These are phyloP conservation scores for Thelephora terrestris DNA, from an alignment of 1,284 basidiomycete species.

Conservation along the genomic window DNA sequence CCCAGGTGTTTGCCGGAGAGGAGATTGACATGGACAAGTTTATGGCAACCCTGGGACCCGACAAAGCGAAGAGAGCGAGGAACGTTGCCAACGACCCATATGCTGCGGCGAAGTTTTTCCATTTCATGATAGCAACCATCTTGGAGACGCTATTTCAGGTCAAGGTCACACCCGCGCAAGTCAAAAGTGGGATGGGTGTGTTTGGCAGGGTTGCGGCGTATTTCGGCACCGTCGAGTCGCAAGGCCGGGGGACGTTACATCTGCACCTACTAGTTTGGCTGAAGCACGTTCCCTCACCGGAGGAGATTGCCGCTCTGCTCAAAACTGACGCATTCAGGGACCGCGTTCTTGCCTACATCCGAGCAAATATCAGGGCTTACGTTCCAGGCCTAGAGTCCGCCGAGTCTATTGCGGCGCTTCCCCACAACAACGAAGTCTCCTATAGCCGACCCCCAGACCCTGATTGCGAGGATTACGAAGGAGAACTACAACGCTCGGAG, in stretches of 20 bases:
- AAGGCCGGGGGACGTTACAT: conserved; percentile 21
- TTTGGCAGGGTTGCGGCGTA: conserved; percentile 19
- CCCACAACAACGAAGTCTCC: conserved; percentile 15
- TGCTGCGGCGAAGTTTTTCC: conserved; percentile 28
- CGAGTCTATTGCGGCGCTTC: conserved; percentile 8
- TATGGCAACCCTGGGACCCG: conserved; percentile 16
- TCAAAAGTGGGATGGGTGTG: conserved; percentile 13
- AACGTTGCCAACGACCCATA: conserved; percentile 30
- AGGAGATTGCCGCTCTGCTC: conserved; percentile 18
- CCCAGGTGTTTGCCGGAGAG: conserved; percentile 28
- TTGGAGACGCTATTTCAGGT: conserved; percentile 27
- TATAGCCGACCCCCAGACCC: conserved; percentile 15
- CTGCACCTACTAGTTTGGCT: conserved; percentile 22
- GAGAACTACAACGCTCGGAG: conserved; percentile 6
- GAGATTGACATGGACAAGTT: conserved; percentile 29
- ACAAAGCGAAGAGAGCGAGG: conserved; percentile 12
- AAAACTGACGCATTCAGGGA: conserved; percentile 16
- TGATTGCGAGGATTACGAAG: conserved; percentile 2
- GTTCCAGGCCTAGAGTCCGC: conserved; percentile 11
- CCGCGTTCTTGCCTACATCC: conserved; percentile 18
- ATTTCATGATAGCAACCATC: conserved; percentile 25
- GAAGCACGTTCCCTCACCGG: conserved; percentile 16
- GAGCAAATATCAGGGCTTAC: conserved; percentile 19
- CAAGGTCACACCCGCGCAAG: conserved; percentile 8
- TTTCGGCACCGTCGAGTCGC: conserved; percentile 20